These are phyloP conservation scores for Camellia sinensis DNA, from an alignment of 148 eudicot genomes.

Conservation along the genomic window DNA sequence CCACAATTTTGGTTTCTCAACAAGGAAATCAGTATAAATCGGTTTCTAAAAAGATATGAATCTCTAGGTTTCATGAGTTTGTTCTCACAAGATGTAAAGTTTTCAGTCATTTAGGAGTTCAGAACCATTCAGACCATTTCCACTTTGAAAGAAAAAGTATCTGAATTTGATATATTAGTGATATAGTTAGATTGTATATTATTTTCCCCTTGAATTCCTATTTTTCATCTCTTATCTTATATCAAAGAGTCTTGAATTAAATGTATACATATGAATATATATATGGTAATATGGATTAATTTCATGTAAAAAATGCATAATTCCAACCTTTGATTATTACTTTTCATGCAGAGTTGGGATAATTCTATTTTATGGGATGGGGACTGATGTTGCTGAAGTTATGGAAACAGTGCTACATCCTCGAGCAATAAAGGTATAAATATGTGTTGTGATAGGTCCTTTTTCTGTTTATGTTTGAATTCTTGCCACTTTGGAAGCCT, in stretches of 20 bases:
- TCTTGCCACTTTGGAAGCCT: not conserved
- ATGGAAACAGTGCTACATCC: slow-evolving; percentile 31
- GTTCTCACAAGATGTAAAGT: too few relatives aligned
- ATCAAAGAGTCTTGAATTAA: not conserved
- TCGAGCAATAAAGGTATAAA: slow-evolving; percentile 51
- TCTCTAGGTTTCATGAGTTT: too few relatives aligned
- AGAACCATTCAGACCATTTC: not conserved
- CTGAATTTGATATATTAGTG: not conserved
- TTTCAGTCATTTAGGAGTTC: not conserved
- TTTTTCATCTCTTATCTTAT: not conserved
- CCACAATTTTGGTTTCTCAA: too few relatives aligned
- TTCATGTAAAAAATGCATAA: not conserved
- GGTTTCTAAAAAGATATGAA: too few relatives aligned
- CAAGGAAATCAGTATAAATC: too few relatives aligned
- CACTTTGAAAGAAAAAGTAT: not conserved
- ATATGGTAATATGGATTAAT: not conserved
- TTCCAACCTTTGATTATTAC: not conserved
- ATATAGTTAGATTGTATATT: not conserved
- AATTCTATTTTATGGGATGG: slow-evolving; percentile 40
- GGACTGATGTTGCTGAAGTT: slow-evolving; percentile 49
- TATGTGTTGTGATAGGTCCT: not conserved
- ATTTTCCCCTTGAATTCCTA: not conserved
- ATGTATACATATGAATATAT: not conserved
- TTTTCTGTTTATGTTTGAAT: not conserved
- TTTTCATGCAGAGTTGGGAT: slow-evolving; percentile 27